Conservation (phyloP, 192 early-diverging fungal genomes). For the Entomortierella beljakovae region DNA sequence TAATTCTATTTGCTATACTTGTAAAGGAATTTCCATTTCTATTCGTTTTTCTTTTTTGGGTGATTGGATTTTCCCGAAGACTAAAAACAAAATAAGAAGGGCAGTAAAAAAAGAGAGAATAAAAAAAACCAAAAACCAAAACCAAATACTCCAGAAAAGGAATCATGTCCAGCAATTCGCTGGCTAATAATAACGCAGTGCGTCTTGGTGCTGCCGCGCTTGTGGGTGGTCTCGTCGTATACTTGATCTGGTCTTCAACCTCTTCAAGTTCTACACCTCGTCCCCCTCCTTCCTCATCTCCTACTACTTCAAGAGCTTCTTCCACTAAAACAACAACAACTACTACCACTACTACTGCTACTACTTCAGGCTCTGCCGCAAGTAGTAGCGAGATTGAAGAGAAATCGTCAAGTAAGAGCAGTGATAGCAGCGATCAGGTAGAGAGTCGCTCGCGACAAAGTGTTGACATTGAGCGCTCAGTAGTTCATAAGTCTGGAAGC, state of each 20-base stretch:
- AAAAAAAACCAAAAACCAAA: neutral
- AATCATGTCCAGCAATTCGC: slow-evolving; percentile 6
- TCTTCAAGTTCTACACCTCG: slow-evolving; percentile 5
- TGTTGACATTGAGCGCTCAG: neutral
- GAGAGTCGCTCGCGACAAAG: neutral
- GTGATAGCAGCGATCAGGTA: neutral
- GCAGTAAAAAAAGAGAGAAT: neutral
- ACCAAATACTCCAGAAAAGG: neutral
- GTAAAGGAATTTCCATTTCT: no score
- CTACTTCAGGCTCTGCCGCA: neutral
- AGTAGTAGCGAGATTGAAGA: neutral
- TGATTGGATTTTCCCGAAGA: no score
- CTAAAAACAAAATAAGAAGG: no score
- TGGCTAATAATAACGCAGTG: slow-evolving; percentile 36
- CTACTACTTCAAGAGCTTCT: neutral
- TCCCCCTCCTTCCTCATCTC: neutral
- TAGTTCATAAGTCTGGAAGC: neutral
- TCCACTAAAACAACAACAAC: neutral
- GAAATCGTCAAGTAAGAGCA: neutral
- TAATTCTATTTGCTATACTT: neutral
- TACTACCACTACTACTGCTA: neutral
- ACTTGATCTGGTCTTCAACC: slow-evolving; percentile 30
- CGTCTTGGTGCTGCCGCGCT: slow-evolving; percentile 44
- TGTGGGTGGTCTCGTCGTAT: slow-evolving; percentile 26
- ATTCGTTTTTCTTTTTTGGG: no score